These are phyloP conservation scores for Ascochyta rabiei DNA, from an alignment of 2,329 filamentous ascomycete species.

Conservation along the genomic window DNA sequence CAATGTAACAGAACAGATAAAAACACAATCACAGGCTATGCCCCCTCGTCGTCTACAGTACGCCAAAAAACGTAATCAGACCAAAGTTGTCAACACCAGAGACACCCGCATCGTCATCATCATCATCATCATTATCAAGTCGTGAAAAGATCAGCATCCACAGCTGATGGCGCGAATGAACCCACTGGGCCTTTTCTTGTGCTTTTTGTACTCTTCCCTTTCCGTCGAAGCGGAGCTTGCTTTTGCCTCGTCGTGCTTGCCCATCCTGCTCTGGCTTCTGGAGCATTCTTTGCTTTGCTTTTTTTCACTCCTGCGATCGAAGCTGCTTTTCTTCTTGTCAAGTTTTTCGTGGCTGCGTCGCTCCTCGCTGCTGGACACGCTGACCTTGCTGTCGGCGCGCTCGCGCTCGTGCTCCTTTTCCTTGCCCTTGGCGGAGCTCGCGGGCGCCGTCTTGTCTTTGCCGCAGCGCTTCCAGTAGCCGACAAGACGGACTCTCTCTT, in stretches of 20 bases:
- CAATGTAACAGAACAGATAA: background rate
- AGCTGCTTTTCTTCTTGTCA: slow-evolving; percentile 19
- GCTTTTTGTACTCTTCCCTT: slow-evolving; percentile 25
- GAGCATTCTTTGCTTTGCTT: slow-evolving; percentile 20
- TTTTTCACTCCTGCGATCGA: slow-evolving; percentile 20
- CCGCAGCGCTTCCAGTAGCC: slow-evolving; percentile 28
- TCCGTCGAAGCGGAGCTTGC: background rate
- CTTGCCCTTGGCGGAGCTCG: slow-evolving; percentile 4
- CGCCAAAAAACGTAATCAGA: background rate
- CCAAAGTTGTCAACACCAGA: slow-evolving; percentile 2
- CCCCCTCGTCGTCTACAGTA: background rate
- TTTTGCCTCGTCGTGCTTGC: slow-evolving; percentile 11
- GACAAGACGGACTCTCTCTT: slow-evolving; percentile 38
- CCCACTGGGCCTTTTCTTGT: slow-evolving; percentile 30
- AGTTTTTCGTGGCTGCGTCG: slow-evolving; percentile 9
- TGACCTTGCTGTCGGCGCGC: slow-evolving; percentile 15
- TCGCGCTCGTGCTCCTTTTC: slow-evolving; percentile 13
- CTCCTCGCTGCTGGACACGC: slow-evolving; percentile 8
- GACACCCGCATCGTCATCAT: background rate
- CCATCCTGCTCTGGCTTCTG: slow-evolving; percentile 3
- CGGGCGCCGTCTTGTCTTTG: slow-evolving; percentile 5
- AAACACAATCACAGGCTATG: slow-evolving; percentile 1
- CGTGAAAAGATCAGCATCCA: slow-evolving; percentile 19
- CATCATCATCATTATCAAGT: background rate
- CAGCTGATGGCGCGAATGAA: slow-evolving; percentile 44